phyloP scores from a whole-genome alignment of 2,329 filamentous ascomycete species.

The Penicillium sp. region DNA sequence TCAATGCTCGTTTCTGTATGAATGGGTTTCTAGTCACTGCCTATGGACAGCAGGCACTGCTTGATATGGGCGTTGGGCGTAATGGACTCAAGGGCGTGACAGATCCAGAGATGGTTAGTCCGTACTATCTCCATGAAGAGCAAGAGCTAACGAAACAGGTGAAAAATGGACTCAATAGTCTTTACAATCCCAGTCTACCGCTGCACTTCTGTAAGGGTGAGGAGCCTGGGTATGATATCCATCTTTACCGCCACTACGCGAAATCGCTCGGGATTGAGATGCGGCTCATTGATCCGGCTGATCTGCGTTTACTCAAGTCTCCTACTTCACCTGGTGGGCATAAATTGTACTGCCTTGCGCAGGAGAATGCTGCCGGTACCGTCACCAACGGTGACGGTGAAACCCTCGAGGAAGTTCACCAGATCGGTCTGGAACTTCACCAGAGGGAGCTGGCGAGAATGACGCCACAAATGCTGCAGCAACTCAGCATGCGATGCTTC shows the following conservation, averaged over 20 bases:
- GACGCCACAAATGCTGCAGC: constrained; percentile 22
- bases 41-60: constrained; percentile 11
- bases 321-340: background rate
- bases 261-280: background rate
- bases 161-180: background rate
- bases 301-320: constrained; percentile 9
- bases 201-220: constrained; percentile 13
- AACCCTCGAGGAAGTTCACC: constrained; percentile 25
- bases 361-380: background rate
- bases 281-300: constrained; percentile 11
- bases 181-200: background rate
- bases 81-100: background rate
- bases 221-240: constrained; percentile 15
- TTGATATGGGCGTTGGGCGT: background rate
- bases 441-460: constrained; percentile 31
- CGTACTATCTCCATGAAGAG: background rate
- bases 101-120: background rate
- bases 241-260: background rate
- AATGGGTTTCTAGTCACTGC: constrained; percentile 20
- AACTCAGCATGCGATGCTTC: constrained; percentile 28
- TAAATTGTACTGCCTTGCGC: constrained; percentile 13
- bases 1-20: constrained; percentile 27
- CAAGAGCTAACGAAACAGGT: background rate
- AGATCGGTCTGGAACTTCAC: constrained; percentile 32
- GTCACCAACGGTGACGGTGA: constrained; percentile 10